Base-by-base conservation (phyloP, 2,329 filamentous ascomycete species). In the Claviceps paspali region DNA sequence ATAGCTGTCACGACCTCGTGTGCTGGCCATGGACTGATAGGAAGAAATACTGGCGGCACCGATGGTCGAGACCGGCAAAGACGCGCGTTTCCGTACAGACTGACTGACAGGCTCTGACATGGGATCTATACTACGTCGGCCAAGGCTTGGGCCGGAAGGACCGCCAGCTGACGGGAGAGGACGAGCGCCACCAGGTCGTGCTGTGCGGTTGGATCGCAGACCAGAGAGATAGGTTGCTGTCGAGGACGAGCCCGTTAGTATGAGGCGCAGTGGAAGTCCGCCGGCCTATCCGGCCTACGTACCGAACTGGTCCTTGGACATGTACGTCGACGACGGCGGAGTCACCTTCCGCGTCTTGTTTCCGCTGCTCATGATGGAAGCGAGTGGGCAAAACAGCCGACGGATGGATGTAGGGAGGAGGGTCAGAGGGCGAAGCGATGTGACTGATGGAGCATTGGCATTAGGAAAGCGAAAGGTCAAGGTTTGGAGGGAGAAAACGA, bases 211-310 rank as follows among this genome's bases (percentile, higher is more conserved):
- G 47, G 69, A 73, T 47, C 82, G 77, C 26, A 88, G 69, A 46
- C 78, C 73, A 47, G 77, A 67, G 26, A 86, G 70, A 55, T 85
- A 87, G 42, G 67, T 65, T 46, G 76, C 81, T 85, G 58, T 42
- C n/a, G 45, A 28, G 37, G 29, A 6, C 15, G 31, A 26, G 17
- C 3, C 8, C 5, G 37, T 43, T 29, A 47, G 43, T 9, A 28
- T 11, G 9, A 30, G 9, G 10, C 14, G 5, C 2, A n/a, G 15
- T 5, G 3, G 17, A 19, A 10, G n/a, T 8, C 5, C 8, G 11
- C 3, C 18, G 15, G 6, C n/a, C 11, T 33, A 15, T 11, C 12
- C 3, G 10, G 15, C 4, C 19, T 15, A 37, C 55, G 40, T 63
- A 79, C 76, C 74, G 49, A 79, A 78, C 53, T 80, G 73, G 36